Base-by-base conservation (phyloP, 1,284 basidiomycete genomes). In the Baeospora myosura region DNA sequence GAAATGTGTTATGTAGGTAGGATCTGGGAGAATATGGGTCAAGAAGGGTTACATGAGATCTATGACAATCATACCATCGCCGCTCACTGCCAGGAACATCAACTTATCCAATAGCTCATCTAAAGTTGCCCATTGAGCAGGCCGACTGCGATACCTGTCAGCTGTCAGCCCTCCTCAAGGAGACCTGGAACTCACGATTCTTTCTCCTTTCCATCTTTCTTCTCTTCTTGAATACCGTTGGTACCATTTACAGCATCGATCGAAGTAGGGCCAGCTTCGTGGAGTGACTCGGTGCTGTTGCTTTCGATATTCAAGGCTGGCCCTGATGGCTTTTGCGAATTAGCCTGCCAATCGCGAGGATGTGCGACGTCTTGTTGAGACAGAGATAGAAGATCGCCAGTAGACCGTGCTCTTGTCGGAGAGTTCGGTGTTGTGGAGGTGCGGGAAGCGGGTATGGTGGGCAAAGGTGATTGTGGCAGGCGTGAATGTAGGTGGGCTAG, bases 101-200 rank as follows among this genome's bases (percentile, higher is more conserved):
- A 88, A 64, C 53, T 85, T 88, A 53, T 88, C 82, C 32, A 88
- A 61, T 20, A 88, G 63, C 48, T 87, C 82, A 3, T 88, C 84
- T 36, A 87, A 53, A 25, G 77, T 78, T 39, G 78, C 78, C 71
- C 78, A 88, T 44, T 81, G 77, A 10, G 75, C 68, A n/a, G 76
- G 72, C 49, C 74, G 75, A 42, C 76, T 79, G 50, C 6, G 21
- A 29, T 7, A 20, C 28, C 16, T 4, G 33, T 34, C 33, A 34
- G 33, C 21, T 8, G 12, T 14, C 8, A 20, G 33, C 18, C 14
- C 11, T 10, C 8, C 8, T 40, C 20, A 29, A n/a, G 36, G 33
- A 41, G 28, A 46, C 1, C 14, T 21, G 21, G 24, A 39, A 66
- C 71, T 47, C 42, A 74, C 73, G 61, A 53, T 46, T 73, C 72